Conservation (phyloP, 2,329 filamentous ascomycete species). For the Rhinocladiella mackenziei region DNA sequence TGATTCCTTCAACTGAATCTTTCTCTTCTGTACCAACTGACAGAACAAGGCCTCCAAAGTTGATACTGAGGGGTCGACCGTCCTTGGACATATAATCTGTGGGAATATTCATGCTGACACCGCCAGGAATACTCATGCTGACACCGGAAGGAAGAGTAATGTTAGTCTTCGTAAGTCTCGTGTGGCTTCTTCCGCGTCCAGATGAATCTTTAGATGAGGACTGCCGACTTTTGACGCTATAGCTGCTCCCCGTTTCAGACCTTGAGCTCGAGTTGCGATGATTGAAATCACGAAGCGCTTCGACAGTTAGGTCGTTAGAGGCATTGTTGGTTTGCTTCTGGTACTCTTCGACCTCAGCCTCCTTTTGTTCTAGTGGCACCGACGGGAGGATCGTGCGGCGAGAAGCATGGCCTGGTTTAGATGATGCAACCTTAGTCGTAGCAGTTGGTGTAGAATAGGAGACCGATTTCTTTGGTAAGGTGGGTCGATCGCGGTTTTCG, state of each 20-base stretch:
- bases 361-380: slow-evolving; percentile 19
- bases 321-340: slow-evolving; percentile 18
- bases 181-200: slow-evolving; percentile 20
- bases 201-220: slow-evolving; percentile 30
- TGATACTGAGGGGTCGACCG: slow-evolving; percentile 25
- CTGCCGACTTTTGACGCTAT: slow-evolving; percentile 26
- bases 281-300: slow-evolving; percentile 24
- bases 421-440: slow-evolving; percentile 17
- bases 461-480: slow-evolving; percentile 17
- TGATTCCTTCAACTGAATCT: slow-evolving; percentile 6
- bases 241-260: slow-evolving; percentile 28
- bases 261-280: slow-evolving; percentile 19
- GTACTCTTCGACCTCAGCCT: slow-evolving; percentile 24
- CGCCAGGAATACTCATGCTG: slow-evolving; percentile 24
- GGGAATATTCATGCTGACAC: slow-evolving; percentile 23
- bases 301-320: slow-evolving; percentile 22
- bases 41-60: slow-evolving; percentile 13
- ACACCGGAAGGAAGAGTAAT: slow-evolving; percentile 20
- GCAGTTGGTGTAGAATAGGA: slow-evolving; percentile 16
- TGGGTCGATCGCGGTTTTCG: slow-evolving; percentile 19
- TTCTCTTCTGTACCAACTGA: slow-evolving; percentile 16
- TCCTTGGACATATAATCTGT: slow-evolving; percentile 17
- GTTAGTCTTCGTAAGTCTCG: slow-evolving; percentile 16
- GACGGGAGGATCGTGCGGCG: slow-evolving; percentile 16
- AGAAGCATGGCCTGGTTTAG: slow-evolving; percentile 1